These are phyloP conservation scores for Aspergillus niger DNA, from an alignment of 2,329 filamentous ascomycete genomes.

Conservation along the genomic window DNA sequence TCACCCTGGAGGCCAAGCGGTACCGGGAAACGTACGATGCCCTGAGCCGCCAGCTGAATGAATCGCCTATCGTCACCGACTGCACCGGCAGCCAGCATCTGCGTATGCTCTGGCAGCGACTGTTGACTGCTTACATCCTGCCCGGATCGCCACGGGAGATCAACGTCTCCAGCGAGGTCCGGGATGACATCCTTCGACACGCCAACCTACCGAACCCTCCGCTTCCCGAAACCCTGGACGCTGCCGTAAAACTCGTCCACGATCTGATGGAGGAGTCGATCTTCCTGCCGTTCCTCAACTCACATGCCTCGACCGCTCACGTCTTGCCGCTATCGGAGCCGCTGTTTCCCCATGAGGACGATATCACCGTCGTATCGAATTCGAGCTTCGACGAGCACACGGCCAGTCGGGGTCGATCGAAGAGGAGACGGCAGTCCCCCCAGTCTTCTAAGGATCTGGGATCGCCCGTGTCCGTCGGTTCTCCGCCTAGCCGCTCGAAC, in stretches of 20 bases:
- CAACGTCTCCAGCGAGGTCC: slow-evolving; percentile 83
- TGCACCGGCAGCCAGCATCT: slow-evolving; percentile 67
- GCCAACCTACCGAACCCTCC: slow-evolving; percentile 62
- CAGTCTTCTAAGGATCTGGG: slow-evolving; percentile 36
- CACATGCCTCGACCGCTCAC: slow-evolving; percentile 52
- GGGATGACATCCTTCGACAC: slow-evolving; percentile 73
- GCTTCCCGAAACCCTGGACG: slow-evolving; percentile 74
- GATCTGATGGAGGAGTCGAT: slow-evolving; percentile 98
- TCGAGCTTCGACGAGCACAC: slow-evolving; percentile 34
- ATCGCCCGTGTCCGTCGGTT: slow-evolving; percentile 26
- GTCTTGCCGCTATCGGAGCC: slow-evolving; percentile 50
- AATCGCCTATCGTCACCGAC: slow-evolving; percentile 52
- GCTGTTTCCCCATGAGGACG: slow-evolving; percentile 43
- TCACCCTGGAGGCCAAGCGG: slow-evolving; percentile 88
- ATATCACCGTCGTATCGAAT: slow-evolving; percentile 34
- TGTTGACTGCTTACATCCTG: slow-evolving; percentile 86
- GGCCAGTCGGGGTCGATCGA: slow-evolving; percentile 30
- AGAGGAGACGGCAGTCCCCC: slow-evolving; percentile 35
- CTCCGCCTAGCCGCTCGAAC: slow-evolving; percentile 32
- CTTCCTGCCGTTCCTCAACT: slow-evolving; percentile 85
- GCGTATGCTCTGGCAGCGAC: slow-evolving; percentile 78
- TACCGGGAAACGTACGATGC: slow-evolving; percentile 71
- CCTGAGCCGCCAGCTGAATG: slow-evolving; percentile 54
- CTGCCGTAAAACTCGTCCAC: slow-evolving; percentile 84
- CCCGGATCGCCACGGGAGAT: slow-evolving; percentile 84